A percentile compares a stretch with the other conserved stretches of the same genome.
Evolutionary conservation across 139 green algal genomes (phyloP).

Genomic region (Desmodesmus armatus): DNA sequence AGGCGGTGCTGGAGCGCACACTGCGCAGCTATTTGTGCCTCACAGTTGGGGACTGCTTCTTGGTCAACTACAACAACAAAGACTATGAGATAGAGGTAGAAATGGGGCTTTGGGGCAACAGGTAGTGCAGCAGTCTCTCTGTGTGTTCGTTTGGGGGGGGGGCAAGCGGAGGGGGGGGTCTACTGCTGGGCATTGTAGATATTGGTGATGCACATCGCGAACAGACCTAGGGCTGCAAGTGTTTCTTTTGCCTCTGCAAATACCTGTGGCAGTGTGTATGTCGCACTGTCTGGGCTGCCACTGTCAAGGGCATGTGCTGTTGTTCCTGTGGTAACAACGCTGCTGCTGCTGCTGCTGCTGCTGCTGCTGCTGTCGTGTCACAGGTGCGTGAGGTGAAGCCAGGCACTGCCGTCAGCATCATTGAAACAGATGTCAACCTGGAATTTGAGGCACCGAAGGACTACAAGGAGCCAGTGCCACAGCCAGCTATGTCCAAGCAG

Average conservation of each 20-base stretch:
- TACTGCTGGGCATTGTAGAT: too few species aligned
- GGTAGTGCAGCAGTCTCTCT: too few species aligned
- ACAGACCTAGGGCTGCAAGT: too few species aligned
- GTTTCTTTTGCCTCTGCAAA: too few species aligned
- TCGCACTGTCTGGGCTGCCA: too few species aligned
- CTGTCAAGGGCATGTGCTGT: too few species aligned
- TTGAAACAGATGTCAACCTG: constrained; percentile 97
- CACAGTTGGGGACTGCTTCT: constrained; percentile 85
- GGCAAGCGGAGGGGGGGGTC: too few species aligned
- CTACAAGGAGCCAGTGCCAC: constrained; percentile 89
- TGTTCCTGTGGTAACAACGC: too few species aligned
- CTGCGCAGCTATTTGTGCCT: constrained; percentile 89
- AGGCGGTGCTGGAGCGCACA: constrained; percentile 68
- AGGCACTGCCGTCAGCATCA: constrained; percentile 89
- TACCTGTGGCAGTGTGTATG: too few species aligned
- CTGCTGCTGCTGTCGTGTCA: too few species aligned
- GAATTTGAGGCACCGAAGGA: constrained; percentile 99
- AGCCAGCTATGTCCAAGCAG: not conserved
- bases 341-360: not conserved
- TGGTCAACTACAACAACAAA: constrained; percentile 97
- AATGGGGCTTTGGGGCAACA: not conserved
- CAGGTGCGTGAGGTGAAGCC: constrained; percentile 87
- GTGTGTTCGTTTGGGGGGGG: too few species aligned
- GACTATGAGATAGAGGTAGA: constrained; percentile 31
- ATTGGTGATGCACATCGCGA: too few species aligned